These are phyloP conservation scores for Salix exigua DNA, from an alignment of 345 rosid species.

Conservation along the genomic window DNA sequence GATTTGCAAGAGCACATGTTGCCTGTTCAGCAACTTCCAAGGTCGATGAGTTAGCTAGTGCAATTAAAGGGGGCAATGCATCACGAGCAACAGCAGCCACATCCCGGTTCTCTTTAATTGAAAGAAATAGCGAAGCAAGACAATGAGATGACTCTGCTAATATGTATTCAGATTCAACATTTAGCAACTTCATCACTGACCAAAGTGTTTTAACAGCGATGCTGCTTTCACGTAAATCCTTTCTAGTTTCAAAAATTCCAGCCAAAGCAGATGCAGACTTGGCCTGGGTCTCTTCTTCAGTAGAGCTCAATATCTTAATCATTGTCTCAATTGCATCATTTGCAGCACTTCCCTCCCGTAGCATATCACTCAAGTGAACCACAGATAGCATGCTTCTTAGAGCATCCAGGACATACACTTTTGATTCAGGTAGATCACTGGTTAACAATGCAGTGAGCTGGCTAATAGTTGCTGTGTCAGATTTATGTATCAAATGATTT, in stretches of 20 bases:
- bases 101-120: slow-evolving; percentile 85
- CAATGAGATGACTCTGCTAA: slow-evolving; percentile 71
- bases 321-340: slow-evolving; percentile 98
- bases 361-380: slow-evolving; percentile 67
- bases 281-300: slow-evolving; percentile 92
- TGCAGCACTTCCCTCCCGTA: slow-evolving; percentile 96
- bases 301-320: slow-evolving; percentile 79
- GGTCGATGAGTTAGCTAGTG: slow-evolving; percentile 66
- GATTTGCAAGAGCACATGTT: slow-evolving; percentile 89
- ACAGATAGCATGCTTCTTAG: slow-evolving; percentile 92
- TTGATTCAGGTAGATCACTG: slow-evolving; percentile 96
- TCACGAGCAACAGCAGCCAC: slow-evolving; percentile 84
- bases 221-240: slow-evolving; percentile 88
- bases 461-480: slow-evolving; percentile 94
- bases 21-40: slow-evolving; percentile 95
- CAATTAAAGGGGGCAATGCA: slow-evolving; percentile 62
- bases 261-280: slow-evolving; percentile 94
- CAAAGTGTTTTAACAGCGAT: slow-evolving; percentile 73
- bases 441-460: slow-evolving; percentile 94
- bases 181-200: slow-evolving; percentile 70
- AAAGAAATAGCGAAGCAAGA: slow-evolving; percentile 85
- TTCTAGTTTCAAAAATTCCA: slow-evolving; percentile 73
- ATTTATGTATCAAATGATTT: slow-evolving; percentile 93
- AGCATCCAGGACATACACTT: slow-evolving; percentile 89
- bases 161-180: slow-evolving; percentile 74